Conservation (phyloP, 768 basidiomycete species). For the Psilocybe sp. region DNA sequence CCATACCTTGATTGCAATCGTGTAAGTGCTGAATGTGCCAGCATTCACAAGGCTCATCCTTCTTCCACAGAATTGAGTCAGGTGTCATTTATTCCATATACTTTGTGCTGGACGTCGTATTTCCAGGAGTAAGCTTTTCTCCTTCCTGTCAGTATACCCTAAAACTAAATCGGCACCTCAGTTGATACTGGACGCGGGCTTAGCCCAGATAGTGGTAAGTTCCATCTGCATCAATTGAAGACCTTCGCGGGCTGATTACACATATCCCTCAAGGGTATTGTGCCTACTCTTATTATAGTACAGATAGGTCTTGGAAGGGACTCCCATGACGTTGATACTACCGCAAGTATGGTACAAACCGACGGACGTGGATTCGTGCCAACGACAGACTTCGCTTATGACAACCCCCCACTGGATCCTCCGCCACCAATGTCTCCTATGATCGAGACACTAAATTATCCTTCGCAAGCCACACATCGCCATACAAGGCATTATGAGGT, state of each 20-base stretch:
- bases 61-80: conserved; percentile 27
- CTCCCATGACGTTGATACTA: conserved; percentile 20
- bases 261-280: conserved; percentile 21
- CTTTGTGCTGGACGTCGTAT: conserved; percentile 22
- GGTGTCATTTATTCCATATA: conserved; percentile 28
- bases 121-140: conserved; percentile 14
- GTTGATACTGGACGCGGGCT: conserved; percentile 21
- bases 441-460: conserved; percentile 13
- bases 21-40: conserved; percentile 16
- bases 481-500: conserved; percentile 11
- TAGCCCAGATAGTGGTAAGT: conserved; percentile 25
- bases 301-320: conserved; percentile 25
- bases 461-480: conserved; percentile 10
- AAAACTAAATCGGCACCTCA: conserved; percentile 5
- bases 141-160: background rate
- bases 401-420: conserved; percentile 15
- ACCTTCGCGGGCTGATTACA: background rate
- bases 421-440: conserved; percentile 15
- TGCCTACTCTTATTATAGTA: conserved; percentile 29
- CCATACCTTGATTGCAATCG: conserved; percentile 23
- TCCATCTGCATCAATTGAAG: background rate
- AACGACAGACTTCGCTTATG: conserved; percentile 15
- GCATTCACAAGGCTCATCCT: conserved; percentile 10
- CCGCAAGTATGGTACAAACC: conserved; percentile 18
- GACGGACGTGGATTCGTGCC: conserved; percentile 17